A percentile compares a stretch with the other conserved stretches of the same genome.
These are phyloP conservation scores for Plantago rigida DNA, from an alignment of 305 asterid species.

Conservation along the genomic window DNA sequence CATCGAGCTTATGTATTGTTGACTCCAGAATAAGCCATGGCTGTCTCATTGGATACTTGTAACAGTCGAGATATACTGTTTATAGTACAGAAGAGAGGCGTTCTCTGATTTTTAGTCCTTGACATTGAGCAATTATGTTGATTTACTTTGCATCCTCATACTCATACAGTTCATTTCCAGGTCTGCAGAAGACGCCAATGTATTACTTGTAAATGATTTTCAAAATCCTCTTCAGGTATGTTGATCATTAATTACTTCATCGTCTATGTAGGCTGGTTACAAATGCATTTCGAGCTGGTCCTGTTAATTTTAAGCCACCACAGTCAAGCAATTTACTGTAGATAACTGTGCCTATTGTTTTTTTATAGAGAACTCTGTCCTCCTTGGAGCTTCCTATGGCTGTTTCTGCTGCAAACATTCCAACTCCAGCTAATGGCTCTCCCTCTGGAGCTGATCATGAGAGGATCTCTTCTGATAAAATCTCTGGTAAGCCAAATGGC, in stretches of 20 bases:
- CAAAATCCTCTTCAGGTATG: conserved; percentile 92
- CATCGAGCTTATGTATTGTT: too few relatives aligned
- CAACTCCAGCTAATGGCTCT: conserved; percentile 45
- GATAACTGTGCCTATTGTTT: conserved; percentile 22
- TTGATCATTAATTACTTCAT: conserved; percentile 19
- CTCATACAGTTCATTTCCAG: conserved; percentile 39
- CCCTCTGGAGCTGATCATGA: conserved; percentile 41
- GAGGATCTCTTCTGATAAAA: conserved; percentile 36
- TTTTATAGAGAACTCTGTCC: conserved; percentile 68
- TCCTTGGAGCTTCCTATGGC: conserved; percentile 90
- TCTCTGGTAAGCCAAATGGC: conserved; percentile 46
- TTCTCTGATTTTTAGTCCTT: neutral
- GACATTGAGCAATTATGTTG: neutral
- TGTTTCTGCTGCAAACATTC: conserved; percentile 46
- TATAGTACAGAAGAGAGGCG: neutral
- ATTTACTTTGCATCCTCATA: neutral
- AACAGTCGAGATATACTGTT: neutral
- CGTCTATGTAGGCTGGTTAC: conserved; percentile 5
- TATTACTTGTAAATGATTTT: conserved; percentile 86
- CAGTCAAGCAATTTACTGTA: conserved; percentile 18
- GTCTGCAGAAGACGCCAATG: conserved; percentile 91
- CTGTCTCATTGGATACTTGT: neutral
- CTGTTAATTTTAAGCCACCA: neutral
- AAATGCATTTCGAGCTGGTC: conserved; percentile 8
- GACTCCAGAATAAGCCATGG: too few relatives aligned